Conservation (phyloP, 176 grass and related monocot genomes). For the Oryza brachyantha region DNA sequence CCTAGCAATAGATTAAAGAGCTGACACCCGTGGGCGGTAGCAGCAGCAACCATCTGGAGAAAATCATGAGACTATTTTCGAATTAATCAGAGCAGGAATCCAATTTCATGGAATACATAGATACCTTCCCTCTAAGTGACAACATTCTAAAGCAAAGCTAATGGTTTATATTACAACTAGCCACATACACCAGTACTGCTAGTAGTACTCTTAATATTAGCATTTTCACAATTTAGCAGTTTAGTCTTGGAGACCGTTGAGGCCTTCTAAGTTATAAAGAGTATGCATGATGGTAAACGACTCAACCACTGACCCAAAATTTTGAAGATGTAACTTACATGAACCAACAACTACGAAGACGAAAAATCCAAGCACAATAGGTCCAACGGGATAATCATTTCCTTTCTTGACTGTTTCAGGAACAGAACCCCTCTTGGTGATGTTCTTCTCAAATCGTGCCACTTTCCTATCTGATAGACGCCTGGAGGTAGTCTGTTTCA, state of each 20-base stretch:
- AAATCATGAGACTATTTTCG: neutral
- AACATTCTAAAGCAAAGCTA: neutral
- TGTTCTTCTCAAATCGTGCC: constrained; percentile 75
- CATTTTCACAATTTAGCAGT: neutral
- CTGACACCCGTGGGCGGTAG: neutral
- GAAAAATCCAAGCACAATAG: constrained; percentile 73
- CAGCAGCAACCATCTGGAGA: neutral
- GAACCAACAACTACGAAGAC: constrained; percentile 83
- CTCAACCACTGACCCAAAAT: neutral
- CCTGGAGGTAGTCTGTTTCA: constrained; percentile 74
- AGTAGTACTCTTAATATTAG: neutral
- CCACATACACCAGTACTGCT: neutral
- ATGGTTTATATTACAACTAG: neutral
- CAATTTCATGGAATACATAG: neutral
- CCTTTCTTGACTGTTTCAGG: constrained; percentile 76
- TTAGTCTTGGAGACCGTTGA: neutral
- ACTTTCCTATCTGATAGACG: constrained; percentile 67
- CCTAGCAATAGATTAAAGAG: constrained; percentile 3
- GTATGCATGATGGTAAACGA: neutral
- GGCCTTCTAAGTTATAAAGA: neutral
- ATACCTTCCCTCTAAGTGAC: neutral
- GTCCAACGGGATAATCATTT: constrained; percentile 73
- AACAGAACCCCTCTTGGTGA: constrained; percentile 78
- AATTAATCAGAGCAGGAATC: neutral
- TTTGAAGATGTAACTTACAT: constrained; percentile 53